A percentile compares a stretch with the other conserved stretches of the same genome.
These are phyloP conservation scores for Vitellaria paradoxa DNA, from an alignment of 179 eudicot species.

Conservation along the genomic window DNA sequence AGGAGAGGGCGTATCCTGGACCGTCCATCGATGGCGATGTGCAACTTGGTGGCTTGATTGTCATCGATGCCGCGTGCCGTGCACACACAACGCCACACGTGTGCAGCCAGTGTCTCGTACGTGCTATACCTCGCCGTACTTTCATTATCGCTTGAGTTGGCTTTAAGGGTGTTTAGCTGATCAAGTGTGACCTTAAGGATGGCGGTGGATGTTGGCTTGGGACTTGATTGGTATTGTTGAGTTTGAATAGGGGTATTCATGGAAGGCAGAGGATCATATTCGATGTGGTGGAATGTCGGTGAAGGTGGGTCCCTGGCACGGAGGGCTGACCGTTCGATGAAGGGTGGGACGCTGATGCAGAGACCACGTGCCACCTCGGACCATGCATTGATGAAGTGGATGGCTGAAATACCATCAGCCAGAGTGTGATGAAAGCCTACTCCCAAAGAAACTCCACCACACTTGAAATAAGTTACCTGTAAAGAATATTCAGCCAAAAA, in stretches of 20 bases:
- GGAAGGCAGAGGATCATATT: conserved; percentile 46
- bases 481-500: too few relatives aligned
- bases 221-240: conserved; percentile 3
- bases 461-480: conserved; percentile 52
- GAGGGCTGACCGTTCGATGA: conserved; percentile 46
- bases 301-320: conserved; percentile 45
- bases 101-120: conserved; percentile 38
- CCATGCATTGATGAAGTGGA: conserved; percentile 52
- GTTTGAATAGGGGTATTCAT: conserved; percentile 19
- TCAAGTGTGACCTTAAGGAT: conserved; percentile 37
- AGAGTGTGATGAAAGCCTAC: conserved; percentile 50
- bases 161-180: conserved; percentile 31
- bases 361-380: conserved; percentile 62
- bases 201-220: conserved; percentile 22
- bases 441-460: conserved; percentile 59
- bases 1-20: conserved; percentile 25
- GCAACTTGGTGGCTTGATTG: conserved; percentile 42
- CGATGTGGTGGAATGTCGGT: conserved; percentile 49
- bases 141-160: conserved; percentile 29
- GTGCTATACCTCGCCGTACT: conserved; percentile 28
- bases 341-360: conserved; percentile 37
- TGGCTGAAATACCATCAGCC: conserved; percentile 45
- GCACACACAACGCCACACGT: conserved; percentile 39
- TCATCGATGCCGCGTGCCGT: conserved; percentile 37
- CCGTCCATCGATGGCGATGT: conserved; percentile 45